These are phyloP conservation scores for Penicillium sp. DNA, from an alignment of 2,329 filamentous ascomycete genomes.

Conservation along the genomic window DNA sequence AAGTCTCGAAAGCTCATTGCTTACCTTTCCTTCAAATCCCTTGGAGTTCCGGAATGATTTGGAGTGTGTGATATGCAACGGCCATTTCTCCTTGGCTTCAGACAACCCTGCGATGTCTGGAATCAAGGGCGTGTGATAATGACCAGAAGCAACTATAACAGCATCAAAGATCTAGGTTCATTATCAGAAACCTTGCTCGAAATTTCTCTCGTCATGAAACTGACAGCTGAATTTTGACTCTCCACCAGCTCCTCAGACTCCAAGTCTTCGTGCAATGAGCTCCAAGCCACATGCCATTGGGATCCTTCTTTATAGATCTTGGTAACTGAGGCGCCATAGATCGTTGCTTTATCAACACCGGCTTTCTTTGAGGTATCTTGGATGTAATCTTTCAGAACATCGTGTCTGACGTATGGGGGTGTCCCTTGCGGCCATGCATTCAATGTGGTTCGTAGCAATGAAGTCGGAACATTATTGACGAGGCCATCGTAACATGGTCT, in stretches of 20 bases:
- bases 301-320: slow-evolving; percentile 50
- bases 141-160: slow-evolving; percentile 58
- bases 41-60: slow-evolving; percentile 55
- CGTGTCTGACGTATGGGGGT: slow-evolving; percentile 62
- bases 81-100: slow-evolving; percentile 52
- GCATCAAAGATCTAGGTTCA: slow-evolving; percentile 49
- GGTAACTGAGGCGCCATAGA: slow-evolving; percentile 65
- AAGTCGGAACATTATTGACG: slow-evolving; percentile 58
- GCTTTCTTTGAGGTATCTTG: slow-evolving; percentile 58
- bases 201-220: neutral
- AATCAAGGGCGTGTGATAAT: slow-evolving; percentile 57
- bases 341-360: slow-evolving; percentile 55
- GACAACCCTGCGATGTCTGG: slow-evolving; percentile 55
- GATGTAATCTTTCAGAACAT: slow-evolving; percentile 62
- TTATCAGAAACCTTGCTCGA: neutral
- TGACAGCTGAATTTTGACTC: slow-evolving; percentile 9
- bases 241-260: slow-evolving; percentile 10
- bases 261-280: slow-evolving; percentile 42
- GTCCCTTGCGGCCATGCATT: slow-evolving; percentile 63
- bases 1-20: rapidly evolving
- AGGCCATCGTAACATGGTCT: slow-evolving; percentile 59
- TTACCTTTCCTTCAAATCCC: slow-evolving; percentile 58
- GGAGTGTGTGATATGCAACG: slow-evolving; percentile 54
- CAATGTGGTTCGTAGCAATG: slow-evolving; percentile 54
- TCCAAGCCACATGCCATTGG: slow-evolving; percentile 58